A percentile compares a stretch with the other conserved stretches of the same genome.
Evolutionary conservation across 2,329 filamentous ascomycete genomes (phyloP).

Genomic region (Sclerotinia trifoliorum): DNA sequence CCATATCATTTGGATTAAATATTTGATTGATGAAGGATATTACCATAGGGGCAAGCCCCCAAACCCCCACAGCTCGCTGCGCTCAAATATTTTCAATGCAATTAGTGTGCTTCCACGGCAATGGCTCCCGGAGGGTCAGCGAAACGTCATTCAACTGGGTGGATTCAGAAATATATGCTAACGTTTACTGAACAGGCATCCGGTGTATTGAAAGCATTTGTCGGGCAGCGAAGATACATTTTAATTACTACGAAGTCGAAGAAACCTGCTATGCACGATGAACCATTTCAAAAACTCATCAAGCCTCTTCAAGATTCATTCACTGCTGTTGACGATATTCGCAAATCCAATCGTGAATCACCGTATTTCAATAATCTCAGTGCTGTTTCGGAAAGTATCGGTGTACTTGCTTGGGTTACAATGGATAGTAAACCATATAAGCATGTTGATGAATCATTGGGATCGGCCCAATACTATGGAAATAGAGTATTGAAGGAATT

Average conservation of each 20-base stretch:
- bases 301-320: constrained; percentile 85
- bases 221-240: constrained; percentile 83
- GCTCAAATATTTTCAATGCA: neutral
- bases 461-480: constrained; percentile 87
- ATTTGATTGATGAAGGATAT: neutral
- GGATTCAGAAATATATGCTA: constrained; percentile 16
- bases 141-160: neutral
- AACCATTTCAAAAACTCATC: constrained; percentile 72
- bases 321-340: constrained; percentile 73
- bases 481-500: constrained; percentile 90
- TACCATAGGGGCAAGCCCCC: neutral
- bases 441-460: constrained; percentile 78
- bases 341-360: constrained; percentile 76
- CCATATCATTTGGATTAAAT: neutral
- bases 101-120: neutral
- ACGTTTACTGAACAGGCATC: constrained; percentile 44
- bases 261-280: constrained; percentile 71
- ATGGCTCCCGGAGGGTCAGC: neutral
- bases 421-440: constrained; percentile 80
- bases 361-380: constrained; percentile 78
- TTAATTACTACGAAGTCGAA: constrained; percentile 86
- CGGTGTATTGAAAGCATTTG: constrained; percentile 64
- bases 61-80: neutral
- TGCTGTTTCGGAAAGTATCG: constrained; percentile 85
- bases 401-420: constrained; percentile 86